phyloP scores from a whole-genome alignment of 495 filamentous ascomycete species.

The Talaromyces liani region DNA sequence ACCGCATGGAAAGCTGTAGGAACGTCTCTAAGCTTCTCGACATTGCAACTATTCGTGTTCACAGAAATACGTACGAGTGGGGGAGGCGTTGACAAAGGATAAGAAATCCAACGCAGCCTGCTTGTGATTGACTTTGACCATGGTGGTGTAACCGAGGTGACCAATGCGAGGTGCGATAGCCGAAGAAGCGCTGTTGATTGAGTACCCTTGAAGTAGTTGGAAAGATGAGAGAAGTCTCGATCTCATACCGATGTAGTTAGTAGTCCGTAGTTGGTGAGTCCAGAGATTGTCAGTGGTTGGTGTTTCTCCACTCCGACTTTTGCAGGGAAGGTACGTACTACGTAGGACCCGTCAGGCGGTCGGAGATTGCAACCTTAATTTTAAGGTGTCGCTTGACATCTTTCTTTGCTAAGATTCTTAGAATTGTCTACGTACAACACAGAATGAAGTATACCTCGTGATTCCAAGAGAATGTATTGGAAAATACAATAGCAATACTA shows the following conservation, averaged over 20 bases:
- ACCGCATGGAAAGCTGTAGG: slow-evolving; percentile 90
- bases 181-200: not conserved
- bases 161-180: not conserved
- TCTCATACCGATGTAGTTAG: not conserved
- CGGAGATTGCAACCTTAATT: not conserved
- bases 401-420: not conserved
- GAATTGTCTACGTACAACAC: not conserved
- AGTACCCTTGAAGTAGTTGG: not conserved
- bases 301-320: not conserved
- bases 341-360: not conserved
- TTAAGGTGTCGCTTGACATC: not conserved
- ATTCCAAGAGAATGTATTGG: too few species aligned
- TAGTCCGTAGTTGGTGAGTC: not conserved
- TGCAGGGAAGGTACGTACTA: not conserved
- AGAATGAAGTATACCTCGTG: too few species aligned
- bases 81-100: slow-evolving; percentile 89
- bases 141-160: slow-evolving; percentile 24
- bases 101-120: slow-evolving; percentile 73
- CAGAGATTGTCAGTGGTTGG: not conserved
- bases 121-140: slow-evolving; percentile 50
- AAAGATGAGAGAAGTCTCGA: not conserved
- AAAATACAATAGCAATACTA: not conserved
- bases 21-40: not conserved
- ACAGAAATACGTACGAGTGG: slow-evolving; percentile 62
- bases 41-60: not conserved